A percentile compares a stretch with the other conserved stretches of the same genome.
phyloP scores from a whole-genome alignment of 2,329 filamentous ascomycete genomes.

The Cordyceps farinosa region DNA sequence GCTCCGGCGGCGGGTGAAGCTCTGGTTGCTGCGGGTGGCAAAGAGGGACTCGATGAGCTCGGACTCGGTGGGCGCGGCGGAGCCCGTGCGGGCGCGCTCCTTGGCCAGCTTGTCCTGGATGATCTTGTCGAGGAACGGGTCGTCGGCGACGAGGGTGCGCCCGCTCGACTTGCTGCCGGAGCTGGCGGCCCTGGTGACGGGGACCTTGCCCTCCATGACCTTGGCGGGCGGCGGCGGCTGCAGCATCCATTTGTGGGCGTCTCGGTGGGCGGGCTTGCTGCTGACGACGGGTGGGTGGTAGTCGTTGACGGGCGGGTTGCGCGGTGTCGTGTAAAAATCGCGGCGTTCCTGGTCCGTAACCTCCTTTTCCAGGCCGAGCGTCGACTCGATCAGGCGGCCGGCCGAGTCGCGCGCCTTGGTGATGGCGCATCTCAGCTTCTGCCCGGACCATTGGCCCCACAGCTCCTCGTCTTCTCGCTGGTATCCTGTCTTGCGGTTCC shows the following conservation, averaged over 20 bases:
- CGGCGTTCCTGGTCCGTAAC: constrained; percentile 51
- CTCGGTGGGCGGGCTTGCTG: constrained; percentile 64
- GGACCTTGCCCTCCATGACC: constrained; percentile 84
- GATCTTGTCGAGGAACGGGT: constrained; percentile 40
- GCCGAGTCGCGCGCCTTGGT: constrained; percentile 56
- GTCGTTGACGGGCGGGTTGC: constrained; percentile 76
- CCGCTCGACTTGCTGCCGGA: constrained; percentile 49
- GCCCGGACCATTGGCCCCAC: constrained; percentile 65
- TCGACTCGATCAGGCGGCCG: constrained; percentile 51
- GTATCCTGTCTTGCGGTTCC: constrained; percentile 71
- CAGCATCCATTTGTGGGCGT: constrained; percentile 84
- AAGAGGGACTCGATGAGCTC: constrained; percentile 44
- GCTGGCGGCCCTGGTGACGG: constrained; percentile 61
- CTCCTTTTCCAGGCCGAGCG: constrained; percentile 49
- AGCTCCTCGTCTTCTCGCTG: constrained; percentile 85
- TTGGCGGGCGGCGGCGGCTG: constrained; percentile 86
- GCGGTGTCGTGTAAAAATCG: constrained; percentile 59
- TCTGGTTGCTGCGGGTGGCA: constrained; percentile 30
- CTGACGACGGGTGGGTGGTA: constrained; percentile 81
- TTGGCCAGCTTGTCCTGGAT: constrained; percentile 45
- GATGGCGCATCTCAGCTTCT: constrained; percentile 56
- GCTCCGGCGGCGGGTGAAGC: constrained; percentile 34
- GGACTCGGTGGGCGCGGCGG: constrained; percentile 37
- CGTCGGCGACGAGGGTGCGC: constrained; percentile 41
- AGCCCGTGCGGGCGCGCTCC: constrained; percentile 43